phyloP scores from a whole-genome alignment of 163 green algal genomes.

The Coccomyxa subellipsoidea region DNA sequence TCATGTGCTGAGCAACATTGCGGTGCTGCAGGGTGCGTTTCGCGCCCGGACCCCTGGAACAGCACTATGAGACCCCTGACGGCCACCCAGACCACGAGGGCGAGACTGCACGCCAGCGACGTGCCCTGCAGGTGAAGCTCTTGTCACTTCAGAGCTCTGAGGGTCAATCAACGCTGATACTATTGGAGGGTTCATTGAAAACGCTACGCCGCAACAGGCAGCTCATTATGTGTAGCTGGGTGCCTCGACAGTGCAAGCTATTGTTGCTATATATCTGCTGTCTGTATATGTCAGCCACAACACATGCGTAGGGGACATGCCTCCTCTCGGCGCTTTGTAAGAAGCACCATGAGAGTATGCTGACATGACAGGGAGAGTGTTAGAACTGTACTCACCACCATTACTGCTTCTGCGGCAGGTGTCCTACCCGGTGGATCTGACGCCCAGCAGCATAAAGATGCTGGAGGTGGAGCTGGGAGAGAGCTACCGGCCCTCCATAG shows the following conservation, averaged over 20 bases:
- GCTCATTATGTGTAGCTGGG: too few species aligned
- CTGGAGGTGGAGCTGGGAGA: slow-evolving; percentile 36
- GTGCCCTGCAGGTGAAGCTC: neutral
- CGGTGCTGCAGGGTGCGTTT: slow-evolving; percentile 36
- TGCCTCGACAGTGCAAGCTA: too few species aligned
- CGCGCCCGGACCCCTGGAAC: slow-evolving; percentile 23
- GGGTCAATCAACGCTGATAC: too few species aligned
- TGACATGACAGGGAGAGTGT: too few species aligned
- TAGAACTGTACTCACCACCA: too few species aligned
- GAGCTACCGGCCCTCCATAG: slow-evolving; percentile 28
- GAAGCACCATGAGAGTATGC: too few species aligned
- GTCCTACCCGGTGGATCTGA: slow-evolving; percentile 32
- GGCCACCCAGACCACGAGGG: slow-evolving; percentile 42
- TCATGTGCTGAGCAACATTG: neutral
- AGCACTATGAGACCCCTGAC: slow-evolving; percentile 28
- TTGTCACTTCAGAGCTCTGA: neutral
- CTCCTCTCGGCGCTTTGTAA: too few species aligned
- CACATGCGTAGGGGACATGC: too few species aligned
- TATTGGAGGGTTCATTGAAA: too few species aligned
- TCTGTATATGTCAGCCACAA: too few species aligned
- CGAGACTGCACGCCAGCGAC: slow-evolving; percentile 23
- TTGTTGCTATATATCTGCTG: too few species aligned
- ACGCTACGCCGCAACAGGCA: too few species aligned
- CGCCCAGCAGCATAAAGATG: slow-evolving; percentile 24
- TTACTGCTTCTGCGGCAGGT: neutral